Percentiles rank a stretch among this genome's conserved stretches.
Conservation (phyloP, 148 eudicot species). For the Oxyria digyna region DNA sequence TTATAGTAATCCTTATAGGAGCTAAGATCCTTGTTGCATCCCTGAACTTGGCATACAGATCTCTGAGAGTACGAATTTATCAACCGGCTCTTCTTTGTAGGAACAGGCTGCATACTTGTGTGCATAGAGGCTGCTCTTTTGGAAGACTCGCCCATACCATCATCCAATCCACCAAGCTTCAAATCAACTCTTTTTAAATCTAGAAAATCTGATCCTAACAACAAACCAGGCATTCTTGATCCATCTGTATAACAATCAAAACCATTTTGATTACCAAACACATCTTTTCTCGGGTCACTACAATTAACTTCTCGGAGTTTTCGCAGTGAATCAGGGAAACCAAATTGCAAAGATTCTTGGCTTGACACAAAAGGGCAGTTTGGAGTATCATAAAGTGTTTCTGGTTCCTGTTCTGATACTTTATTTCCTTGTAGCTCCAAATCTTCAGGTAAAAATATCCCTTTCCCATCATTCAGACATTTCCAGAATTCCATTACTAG, state of each 20-base stretch:
- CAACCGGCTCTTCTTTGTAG: constrained; percentile 31
- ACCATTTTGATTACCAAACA: constrained; percentile 21
- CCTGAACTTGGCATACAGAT: constrained; percentile 63
- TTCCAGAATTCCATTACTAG: constrained; percentile 35
- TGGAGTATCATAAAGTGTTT: constrained; percentile 18
- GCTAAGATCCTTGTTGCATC: constrained; percentile 67
- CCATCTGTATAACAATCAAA: constrained; percentile 2
- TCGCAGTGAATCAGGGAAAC: constrained; percentile 20
- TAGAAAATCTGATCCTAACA: constrained; percentile 24
- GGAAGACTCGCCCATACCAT: constrained; percentile 16
- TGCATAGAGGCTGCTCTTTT: constrained; percentile 15
- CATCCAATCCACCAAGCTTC: constrained; percentile 46
- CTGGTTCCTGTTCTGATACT: constrained; percentile 18
- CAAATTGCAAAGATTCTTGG: constrained; percentile 27
- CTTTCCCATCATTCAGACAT: constrained; percentile 19
- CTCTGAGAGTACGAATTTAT: constrained; percentile 22
- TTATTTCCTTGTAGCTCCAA: constrained; percentile 18
- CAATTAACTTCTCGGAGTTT: constrained; percentile 21
- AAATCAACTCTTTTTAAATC: constrained; percentile 38
- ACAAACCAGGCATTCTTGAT: constrained; percentile 1
- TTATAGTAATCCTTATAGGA: constrained; percentile 61
- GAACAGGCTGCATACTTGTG: constrained; percentile 25
- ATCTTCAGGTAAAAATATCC: constrained; percentile 22
- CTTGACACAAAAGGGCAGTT: constrained; percentile 21
- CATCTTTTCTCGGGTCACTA: constrained; percentile 17